Conservation (phyloP, 2,329 filamentous ascomycete genomes). For the Epichloe aotearoae region DNA sequence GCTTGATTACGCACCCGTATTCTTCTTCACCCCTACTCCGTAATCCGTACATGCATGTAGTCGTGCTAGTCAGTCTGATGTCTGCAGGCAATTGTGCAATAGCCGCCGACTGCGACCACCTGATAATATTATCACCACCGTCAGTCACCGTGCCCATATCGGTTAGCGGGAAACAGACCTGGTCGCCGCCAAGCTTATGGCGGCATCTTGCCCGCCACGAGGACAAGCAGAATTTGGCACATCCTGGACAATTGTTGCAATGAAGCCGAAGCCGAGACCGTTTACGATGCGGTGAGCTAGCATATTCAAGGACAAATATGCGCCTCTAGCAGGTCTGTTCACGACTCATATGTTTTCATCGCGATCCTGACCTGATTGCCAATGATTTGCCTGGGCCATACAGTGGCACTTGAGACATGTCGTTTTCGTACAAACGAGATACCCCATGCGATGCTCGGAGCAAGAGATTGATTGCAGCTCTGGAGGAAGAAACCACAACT, state of each 20-base stretch:
- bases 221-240: conserved; percentile 4
- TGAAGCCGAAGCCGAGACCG: conserved; percentile 1
- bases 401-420: neutral
- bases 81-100: neutral
- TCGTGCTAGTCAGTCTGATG: neutral
- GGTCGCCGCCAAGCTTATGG: conserved; percentile 4
- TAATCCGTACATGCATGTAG: too few relatives aligned
- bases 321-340: neutral
- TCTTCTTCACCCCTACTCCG: neutral
- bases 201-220: conserved; percentile 3
- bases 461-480: neutral
- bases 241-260: neutral
- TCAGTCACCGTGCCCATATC: neutral
- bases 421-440: neutral
- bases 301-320: neutral
- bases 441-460: neutral
- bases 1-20: neutral
- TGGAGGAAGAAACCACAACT: neutral
- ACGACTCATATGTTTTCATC: too few relatives aligned
- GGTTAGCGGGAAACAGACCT: neutral
- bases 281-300: conserved; percentile 5
- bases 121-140: neutral
- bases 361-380: too few relatives aligned
- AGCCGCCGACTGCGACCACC: neutral
- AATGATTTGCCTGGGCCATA: too few relatives aligned